Conservation (phyloP, 768 basidiomycete species). For the Rubroboletus pulcherrimus region DNA sequence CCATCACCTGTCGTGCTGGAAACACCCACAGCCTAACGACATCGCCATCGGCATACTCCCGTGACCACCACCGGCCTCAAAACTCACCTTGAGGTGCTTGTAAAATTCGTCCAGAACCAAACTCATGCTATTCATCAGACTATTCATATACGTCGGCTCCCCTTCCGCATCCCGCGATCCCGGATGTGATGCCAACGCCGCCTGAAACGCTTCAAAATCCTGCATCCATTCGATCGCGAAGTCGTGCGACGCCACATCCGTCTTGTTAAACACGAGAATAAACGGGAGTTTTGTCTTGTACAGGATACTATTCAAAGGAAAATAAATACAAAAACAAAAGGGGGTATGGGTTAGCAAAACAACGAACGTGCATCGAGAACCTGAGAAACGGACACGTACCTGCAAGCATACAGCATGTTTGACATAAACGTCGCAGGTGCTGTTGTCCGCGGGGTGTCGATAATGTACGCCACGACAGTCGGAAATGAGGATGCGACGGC, state of each 20-base stretch:
- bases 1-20: slow-evolving; percentile 96
- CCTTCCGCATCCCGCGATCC: slow-evolving; percentile 73
- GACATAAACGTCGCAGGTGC: slow-evolving; percentile 99
- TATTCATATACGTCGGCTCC: slow-evolving; percentile 97
- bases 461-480: slow-evolving; percentile 92
- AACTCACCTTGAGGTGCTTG: slow-evolving; percentile 81
- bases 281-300: slow-evolving; percentile 99
- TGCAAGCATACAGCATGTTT: slow-evolving; percentile 99
- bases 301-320: slow-evolving; percentile 61
- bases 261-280: slow-evolving; percentile 98
- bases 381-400: slow-evolving; percentile 39
- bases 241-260: slow-evolving; percentile 82
- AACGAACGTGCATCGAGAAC: not conserved
- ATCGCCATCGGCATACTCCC: not conserved
- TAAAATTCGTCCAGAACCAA: slow-evolving; percentile 98
- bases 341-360: not conserved
- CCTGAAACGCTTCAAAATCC: slow-evolving; percentile 95
- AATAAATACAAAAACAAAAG: not conserved
- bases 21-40: slow-evolving; percentile 81
- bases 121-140: slow-evolving; percentile 99
- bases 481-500: slow-evolving; percentile 91
- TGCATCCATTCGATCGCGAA: slow-evolving; percentile 98
- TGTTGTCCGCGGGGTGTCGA: slow-evolving; percentile 93
- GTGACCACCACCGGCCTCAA: not conserved
- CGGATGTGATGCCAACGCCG: slow-evolving; percentile 69